Conservation (phyloP, 768 basidiomycete genomes). For the Tephrocybe sp. region DNA sequence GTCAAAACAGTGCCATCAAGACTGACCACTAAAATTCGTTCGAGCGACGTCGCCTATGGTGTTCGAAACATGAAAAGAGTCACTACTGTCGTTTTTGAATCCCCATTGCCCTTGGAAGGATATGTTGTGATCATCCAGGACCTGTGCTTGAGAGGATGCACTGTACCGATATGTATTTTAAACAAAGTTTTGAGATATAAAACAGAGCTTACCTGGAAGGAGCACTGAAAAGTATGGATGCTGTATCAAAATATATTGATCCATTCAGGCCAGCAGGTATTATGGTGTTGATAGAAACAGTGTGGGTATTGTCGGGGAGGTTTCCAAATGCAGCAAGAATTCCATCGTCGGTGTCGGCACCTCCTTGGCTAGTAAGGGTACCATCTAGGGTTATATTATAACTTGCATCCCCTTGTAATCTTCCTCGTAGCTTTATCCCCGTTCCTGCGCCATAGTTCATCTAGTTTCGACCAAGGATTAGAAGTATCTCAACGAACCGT, state of each 20-base stretch:
- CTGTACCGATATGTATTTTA: not conserved
- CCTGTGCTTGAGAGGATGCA: conserved; percentile 17
- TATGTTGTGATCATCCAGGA: conserved; percentile 45
- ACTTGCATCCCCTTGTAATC: conserved; percentile 35
- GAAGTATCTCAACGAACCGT: conserved; percentile 42
- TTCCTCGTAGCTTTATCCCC: conserved; percentile 60
- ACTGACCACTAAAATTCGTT: conserved; percentile 48
- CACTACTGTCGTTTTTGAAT: conserved; percentile 24
- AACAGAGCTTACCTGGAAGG: not conserved
- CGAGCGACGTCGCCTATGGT: conserved; percentile 45
- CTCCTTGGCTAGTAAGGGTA: conserved; percentile 21
- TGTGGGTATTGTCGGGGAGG: conserved; percentile 52
- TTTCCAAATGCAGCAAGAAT: conserved; percentile 50
- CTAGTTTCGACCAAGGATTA: not conserved
- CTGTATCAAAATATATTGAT: conserved; percentile 41
- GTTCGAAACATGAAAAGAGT: conserved; percentile 26
- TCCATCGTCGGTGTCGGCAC: conserved; percentile 27
- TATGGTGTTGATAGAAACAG: conserved; percentile 51
- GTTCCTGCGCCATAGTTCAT: conserved; percentile 46
- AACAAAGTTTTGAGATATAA: not conserved
- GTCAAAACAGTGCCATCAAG: conserved; percentile 1
- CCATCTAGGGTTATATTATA: conserved; percentile 60
- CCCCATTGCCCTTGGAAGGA: conserved; percentile 60
- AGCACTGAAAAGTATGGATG: conserved; percentile 1
- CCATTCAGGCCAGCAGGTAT: conserved; percentile 26